Base-by-base conservation (phyloP, 129 eudicot genomes). In the Apium graveolens region DNA sequence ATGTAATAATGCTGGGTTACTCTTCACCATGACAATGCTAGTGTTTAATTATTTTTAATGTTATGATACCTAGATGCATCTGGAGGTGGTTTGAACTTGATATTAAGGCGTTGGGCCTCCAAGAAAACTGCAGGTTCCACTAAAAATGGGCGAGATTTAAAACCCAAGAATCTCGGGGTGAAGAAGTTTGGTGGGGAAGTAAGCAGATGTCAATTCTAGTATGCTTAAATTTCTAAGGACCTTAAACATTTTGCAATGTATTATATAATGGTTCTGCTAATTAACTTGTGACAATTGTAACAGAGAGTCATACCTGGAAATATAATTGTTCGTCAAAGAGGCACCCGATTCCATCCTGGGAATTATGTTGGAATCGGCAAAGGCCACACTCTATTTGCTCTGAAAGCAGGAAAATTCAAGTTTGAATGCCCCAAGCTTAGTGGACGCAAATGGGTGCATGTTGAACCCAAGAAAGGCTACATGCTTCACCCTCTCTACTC, bases 101-200 rank as follows among this genome's bases (percentile, higher is more conserved):
- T 85, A 48, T 88, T 93, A 43, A 97, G 93, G 82, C 91, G 98
- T 26, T 91, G 98, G 98, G 98, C 98, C 80, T 85, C 96, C 74
- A 91, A 94, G 73, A 94, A 91, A 84, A 85, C 98, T 42, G 97
- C 96, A 7, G 98, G 98, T 48, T 95, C 98, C 43, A 86, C 97
- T 6, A 95, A 95, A 78, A 95, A 95, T 79, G 98, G 98, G 3
- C 90, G 98, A 9, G 97, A 95, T 73, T 95, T 97, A 4, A 85
- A 91, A 27, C 98, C 98, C 32, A 95, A 91, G 83, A 60, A 73
- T 85, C 98, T 95, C 65, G 98, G 98, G 3, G 92, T 95, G 26
- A 95, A 95, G 84, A 95, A 95, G 87, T 95, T 91, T 60, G 98
- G 98, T 43, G 98, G 98, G 43, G 98, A 95, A 94, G 98, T 95